A percentile compares a stretch with the other conserved stretches of the same genome.
phyloP scores from a whole-genome alignment of 108 stramenopile genomes.

The Nannochloropsis oceanica region DNA sequence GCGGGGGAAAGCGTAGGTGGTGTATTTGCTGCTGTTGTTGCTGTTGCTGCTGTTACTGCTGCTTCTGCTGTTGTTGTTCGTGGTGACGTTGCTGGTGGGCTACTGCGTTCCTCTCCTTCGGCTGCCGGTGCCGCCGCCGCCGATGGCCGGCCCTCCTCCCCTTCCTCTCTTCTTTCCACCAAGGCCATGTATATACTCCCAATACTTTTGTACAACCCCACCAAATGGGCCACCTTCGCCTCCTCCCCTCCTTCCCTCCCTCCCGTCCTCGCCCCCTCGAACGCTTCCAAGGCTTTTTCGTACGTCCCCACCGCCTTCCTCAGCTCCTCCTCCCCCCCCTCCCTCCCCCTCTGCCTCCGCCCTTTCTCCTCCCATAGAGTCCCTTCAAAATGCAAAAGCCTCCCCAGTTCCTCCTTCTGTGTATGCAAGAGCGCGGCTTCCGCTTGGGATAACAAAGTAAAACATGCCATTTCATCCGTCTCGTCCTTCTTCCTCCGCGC shows the following conservation, averaged over 20 bases:
- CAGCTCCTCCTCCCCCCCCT: not conserved
- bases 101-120: not conserved
- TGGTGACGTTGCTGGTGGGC: not conserved
- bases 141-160: not conserved
- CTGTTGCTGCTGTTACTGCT: too few species aligned
- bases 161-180: not conserved
- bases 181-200: not conserved
- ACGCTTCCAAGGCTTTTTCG: not conserved
- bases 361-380: not conserved
- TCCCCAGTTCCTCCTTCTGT: not conserved
- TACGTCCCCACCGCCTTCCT: not conserved
- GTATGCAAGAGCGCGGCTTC: not conserved
- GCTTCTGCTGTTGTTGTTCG: too few species aligned
- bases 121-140: not conserved
- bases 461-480: not conserved
- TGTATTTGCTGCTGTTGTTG: too few species aligned
- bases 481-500: not conserved
- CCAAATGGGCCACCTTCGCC: not conserved
- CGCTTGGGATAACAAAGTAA: not conserved
- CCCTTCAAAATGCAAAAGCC: not conserved
- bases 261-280: not conserved
- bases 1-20: not conserved
- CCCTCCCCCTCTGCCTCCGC: not conserved
- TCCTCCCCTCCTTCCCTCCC: not conserved
- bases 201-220: not conserved